Conservation (phyloP, 306 rosid genomes). For the Ormosia semicastrata region DNA sequence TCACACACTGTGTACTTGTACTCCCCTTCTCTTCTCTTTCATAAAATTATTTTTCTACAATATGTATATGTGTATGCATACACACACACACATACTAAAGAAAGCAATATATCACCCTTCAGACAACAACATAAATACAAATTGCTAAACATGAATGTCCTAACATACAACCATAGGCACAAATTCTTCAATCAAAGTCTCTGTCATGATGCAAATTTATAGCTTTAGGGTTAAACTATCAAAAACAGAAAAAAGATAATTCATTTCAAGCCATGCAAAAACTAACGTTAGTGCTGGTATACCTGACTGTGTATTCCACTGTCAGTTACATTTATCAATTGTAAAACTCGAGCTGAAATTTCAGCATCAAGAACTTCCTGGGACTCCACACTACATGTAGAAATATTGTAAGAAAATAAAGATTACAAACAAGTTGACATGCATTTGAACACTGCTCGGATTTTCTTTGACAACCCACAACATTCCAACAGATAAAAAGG, state of each 20-base stretch:
- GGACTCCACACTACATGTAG: slow-evolving; percentile 67
- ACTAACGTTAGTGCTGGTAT: slow-evolving; percentile 21
- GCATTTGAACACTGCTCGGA: slow-evolving; percentile 1
- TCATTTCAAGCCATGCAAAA: slow-evolving; percentile 4
- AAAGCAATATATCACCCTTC: not conserved
- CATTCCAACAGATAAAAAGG: slow-evolving; percentile 17
- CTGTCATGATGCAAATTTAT: not conserved
- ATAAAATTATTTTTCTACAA: not conserved
- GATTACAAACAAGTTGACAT: slow-evolving; percentile 10
- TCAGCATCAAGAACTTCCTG: slow-evolving; percentile 97
- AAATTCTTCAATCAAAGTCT: not conserved
- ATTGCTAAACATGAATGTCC: not conserved
- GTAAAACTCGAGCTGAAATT: slow-evolving; percentile 96
- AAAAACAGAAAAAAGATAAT: not conserved
- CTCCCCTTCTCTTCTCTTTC: not conserved
- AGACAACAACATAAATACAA: not conserved
- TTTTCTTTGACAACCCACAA: not conserved
- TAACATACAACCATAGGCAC: not conserved
- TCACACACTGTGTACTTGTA: not conserved
- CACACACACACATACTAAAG: not conserved
- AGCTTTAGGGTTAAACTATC: slow-evolving; percentile 4
- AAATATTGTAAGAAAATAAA: slow-evolving; percentile 27
- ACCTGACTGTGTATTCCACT: slow-evolving; percentile 96
- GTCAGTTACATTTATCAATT: slow-evolving; percentile 84
- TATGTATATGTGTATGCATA: not conserved